phyloP scores from a whole-genome alignment of 2,329 filamentous ascomycete genomes.

The Penicillium expansum region DNA sequence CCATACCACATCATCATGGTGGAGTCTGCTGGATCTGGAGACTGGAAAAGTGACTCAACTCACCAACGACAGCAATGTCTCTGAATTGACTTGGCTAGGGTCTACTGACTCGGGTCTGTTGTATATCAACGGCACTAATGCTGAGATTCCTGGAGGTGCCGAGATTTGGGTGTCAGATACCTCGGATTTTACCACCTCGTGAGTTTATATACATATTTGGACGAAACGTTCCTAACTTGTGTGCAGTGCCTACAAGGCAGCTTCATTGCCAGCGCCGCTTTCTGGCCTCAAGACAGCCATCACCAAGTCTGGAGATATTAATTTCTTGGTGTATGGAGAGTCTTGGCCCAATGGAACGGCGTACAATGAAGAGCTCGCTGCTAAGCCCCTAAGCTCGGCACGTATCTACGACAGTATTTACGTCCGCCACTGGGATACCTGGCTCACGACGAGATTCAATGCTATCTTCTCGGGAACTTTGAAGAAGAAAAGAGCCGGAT shows the following conservation, averaged over 20 bases:
- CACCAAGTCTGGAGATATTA: slow-evolving; percentile 46
- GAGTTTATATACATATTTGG: slow-evolving; percentile 3
- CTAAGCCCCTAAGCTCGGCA: slow-evolving; percentile 61
- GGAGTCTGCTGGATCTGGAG: slow-evolving; percentile 70
- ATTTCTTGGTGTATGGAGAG: slow-evolving; percentile 56
- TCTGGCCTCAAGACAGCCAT: slow-evolving; percentile 40
- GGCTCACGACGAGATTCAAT: slow-evolving; percentile 65
- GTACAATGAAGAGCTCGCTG: slow-evolving; percentile 62
- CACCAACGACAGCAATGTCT: slow-evolving; percentile 62
- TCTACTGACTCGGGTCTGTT: slow-evolving; percentile 61
- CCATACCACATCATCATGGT: slow-evolving; percentile 59
- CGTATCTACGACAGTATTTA: slow-evolving; percentile 73
- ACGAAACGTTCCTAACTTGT: background rate
- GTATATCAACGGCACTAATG: slow-evolving; percentile 52
- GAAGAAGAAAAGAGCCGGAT: slow-evolving; percentile 32
- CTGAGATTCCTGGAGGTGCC: slow-evolving; percentile 39
- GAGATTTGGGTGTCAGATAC: slow-evolving; percentile 41
- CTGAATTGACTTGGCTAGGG: slow-evolving; percentile 74
- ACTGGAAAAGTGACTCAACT: slow-evolving; percentile 65
- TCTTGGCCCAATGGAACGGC: slow-evolving; percentile 68
- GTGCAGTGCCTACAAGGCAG: slow-evolving; percentile 37
- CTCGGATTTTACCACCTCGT: slow-evolving; percentile 34
- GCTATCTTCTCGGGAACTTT: slow-evolving; percentile 71
- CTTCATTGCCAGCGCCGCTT: slow-evolving; percentile 38
- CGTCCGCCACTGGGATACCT: slow-evolving; percentile 81